Conservation (phyloP, 108 stramenopile species). For the Discostella pseudostelligera region DNA sequence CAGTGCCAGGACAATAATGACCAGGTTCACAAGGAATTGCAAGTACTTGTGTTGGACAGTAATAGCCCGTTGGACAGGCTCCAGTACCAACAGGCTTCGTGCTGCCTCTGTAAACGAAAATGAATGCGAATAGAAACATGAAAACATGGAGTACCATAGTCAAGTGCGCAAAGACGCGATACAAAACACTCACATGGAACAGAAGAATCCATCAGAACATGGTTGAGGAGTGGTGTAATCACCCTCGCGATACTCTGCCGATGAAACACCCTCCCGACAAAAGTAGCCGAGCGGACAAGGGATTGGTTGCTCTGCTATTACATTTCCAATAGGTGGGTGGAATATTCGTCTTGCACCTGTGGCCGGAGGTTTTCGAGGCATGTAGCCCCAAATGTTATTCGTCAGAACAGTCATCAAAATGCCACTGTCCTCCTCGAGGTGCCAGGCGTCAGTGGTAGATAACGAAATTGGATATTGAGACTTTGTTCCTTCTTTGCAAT, state of each 20-base stretch:
- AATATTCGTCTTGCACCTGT: slow-evolving; percentile 29
- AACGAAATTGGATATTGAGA: slow-evolving; percentile 15
- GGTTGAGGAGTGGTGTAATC: slow-evolving; percentile 81
- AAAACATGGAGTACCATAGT: background rate
- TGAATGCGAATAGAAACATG: background rate
- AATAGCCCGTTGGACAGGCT: slow-evolving; percentile 80
- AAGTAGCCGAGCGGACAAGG: slow-evolving; percentile 75
- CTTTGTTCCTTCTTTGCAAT: slow-evolving; percentile 63
- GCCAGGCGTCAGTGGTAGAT: slow-evolving; percentile 12
- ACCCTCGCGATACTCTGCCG: slow-evolving; percentile 28
- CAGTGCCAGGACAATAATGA: slow-evolving; percentile 80
- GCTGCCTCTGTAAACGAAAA: slow-evolving; percentile 43
- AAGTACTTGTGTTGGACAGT: slow-evolving; percentile 52
- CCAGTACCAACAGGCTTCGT: slow-evolving; percentile 70
- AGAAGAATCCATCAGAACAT: slow-evolving; percentile 86
- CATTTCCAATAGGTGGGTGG: slow-evolving; percentile 22
- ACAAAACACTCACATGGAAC: slow-evolving; percentile 46
- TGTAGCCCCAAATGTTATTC: slow-evolving; percentile 29
- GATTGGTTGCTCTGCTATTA: slow-evolving; percentile 60
- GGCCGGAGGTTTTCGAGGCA: slow-evolving; percentile 23
- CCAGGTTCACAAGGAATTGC: slow-evolving; percentile 75
- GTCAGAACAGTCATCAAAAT: slow-evolving; percentile 19
- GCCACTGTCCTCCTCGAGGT: slow-evolving; percentile 40
- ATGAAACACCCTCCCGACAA: slow-evolving; percentile 64
- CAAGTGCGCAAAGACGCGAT: background rate